Base-by-base conservation (phyloP, 768 basidiomycete species). In the Multifurca ochricompacta region DNA sequence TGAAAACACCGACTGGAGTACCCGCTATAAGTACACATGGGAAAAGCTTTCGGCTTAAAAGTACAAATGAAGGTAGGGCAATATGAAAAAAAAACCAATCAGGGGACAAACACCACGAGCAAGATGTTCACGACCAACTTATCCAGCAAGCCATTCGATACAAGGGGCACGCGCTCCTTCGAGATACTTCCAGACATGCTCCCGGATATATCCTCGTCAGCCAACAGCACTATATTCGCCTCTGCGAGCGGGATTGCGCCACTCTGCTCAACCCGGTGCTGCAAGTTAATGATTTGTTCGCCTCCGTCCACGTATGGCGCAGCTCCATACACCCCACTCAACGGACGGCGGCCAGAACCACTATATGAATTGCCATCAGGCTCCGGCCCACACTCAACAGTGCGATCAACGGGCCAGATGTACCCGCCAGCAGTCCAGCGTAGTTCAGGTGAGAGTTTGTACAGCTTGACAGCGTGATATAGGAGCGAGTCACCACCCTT, bases 351-450 rank as follows among this genome's bases (percentile, higher is more conserved):
- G 69, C 73, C 19, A 30, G 59, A 59, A 54, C 58, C 69, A 42
- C 32, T 63, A 44, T 61, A 60, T 2, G 66, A 63, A 47, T 51
- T 64, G 19, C 71, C 68, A 7, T 60, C 57, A 52, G 73, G 79
- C 48, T 71, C 71, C 35, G 74, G 74, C 51, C 58, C 54, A 30
- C 78, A 76, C 62, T 89, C 85, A 18, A 89, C 82, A 0, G 78
- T 76, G 47, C 79, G 78, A 62, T 86, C 83, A 23, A 79, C 73
- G 0, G 87, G 81, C 88, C 89, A 91, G 57, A 91, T 74, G 66
- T 85, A 89, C 18, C 87, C 87, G 2, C 87, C 87, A 30, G 89
- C 88, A 16, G 82, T 80, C 83, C 86, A 91, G 55, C 85, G 85
- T 1, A 91, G 74, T 56, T 85, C 85, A 0, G 86, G 85, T 1